Conservation (phyloP, 1,284 basidiomycete genomes). For the Puccinia novopanici region DNA sequence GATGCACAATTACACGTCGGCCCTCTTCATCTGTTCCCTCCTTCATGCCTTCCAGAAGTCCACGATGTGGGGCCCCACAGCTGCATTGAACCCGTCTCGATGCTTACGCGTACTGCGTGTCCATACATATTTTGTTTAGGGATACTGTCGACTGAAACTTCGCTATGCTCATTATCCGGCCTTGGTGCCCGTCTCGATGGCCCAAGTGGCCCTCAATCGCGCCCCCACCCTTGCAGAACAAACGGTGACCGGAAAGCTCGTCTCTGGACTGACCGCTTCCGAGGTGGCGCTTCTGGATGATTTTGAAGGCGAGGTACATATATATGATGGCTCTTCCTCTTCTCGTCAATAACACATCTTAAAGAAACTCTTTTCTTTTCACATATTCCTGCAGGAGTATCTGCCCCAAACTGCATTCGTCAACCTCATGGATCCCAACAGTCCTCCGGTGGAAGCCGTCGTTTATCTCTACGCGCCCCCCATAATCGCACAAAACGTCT, state of each 20-base stretch:
- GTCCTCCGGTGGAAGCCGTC: constrained; percentile 2
- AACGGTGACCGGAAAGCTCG: constrained; percentile 15
- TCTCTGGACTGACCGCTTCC: background rate
- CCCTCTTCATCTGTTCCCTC: no score
- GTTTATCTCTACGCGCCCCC: constrained; percentile 24
- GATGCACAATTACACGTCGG: no score
- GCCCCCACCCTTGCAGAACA: constrained; percentile 11
- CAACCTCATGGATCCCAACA: background rate
- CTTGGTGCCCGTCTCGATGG: constrained; percentile 7
- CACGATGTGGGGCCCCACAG: no score
- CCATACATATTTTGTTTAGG: background rate
- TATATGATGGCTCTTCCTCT: background rate
- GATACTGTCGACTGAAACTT: constrained; percentile 25
- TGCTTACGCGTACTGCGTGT: no score
- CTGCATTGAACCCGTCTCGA: no score
- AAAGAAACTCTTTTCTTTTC: no score
- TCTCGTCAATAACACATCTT: no score
- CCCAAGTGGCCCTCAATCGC: constrained; percentile 4
- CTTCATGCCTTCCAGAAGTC: no score
- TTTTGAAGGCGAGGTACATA: background rate
- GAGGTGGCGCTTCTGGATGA: constrained; percentile 7
- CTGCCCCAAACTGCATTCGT: background rate
- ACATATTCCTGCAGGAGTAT: constrained; percentile 3
- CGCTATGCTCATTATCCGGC: constrained; percentile 35
- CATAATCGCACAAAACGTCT: constrained; percentile 23